Base-by-base conservation (phyloP, 148 eudicot species). In the Rhododendron williamsianum region DNA sequence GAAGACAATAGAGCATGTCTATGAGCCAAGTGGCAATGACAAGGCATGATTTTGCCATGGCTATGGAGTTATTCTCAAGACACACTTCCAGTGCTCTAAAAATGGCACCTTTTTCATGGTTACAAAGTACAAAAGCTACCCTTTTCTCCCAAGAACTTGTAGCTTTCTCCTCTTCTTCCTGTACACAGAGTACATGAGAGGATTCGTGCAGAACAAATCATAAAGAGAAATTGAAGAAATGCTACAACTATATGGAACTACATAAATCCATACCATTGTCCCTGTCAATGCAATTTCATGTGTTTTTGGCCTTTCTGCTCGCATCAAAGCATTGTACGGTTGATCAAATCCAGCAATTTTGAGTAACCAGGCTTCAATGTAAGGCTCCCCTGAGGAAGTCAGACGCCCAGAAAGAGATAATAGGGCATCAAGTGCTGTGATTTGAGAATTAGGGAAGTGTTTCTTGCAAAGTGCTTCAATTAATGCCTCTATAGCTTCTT, bases 151-250 rank as follows among this genome's bases (percentile, higher is more conserved):
- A 91, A 73, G 90, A 51, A 81, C 85, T 51, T 65, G 88, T 82
- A 84, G 91, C 93, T 90, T 81, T 89, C 78, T 87, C 91, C 86
- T 91, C 93, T 52, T 90, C 90, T 83, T 89, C 91, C 93, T 91
- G 63, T n/a, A 81, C 8, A 84, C 30, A 83, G 16, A 81, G 16
- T 71, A n/a, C 23, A 11, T 69, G 27, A 1, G 63, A 49, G 25
- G 78, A 49, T 36, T 18, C 74, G 21, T 13, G n/a, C 80, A 49
- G 35, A 38, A 33, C 43, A 38, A 30, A 46, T 65, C 69, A n/a
- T 13, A 33, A 51, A 27, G 38, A 71, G 19, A 19, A 30, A 71
- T 27, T 69, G 25, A 18, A 48, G 76, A 84, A 7, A 30, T 23
- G 69, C 58, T 41, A 54, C 76, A 76, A 77, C 48, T 36, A 48